Percentiles rank a stretch among this genome's conserved stretches.
Conservation (phyloP, 495 filamentous ascomycete species). For the Haplographium delicatum region DNA sequence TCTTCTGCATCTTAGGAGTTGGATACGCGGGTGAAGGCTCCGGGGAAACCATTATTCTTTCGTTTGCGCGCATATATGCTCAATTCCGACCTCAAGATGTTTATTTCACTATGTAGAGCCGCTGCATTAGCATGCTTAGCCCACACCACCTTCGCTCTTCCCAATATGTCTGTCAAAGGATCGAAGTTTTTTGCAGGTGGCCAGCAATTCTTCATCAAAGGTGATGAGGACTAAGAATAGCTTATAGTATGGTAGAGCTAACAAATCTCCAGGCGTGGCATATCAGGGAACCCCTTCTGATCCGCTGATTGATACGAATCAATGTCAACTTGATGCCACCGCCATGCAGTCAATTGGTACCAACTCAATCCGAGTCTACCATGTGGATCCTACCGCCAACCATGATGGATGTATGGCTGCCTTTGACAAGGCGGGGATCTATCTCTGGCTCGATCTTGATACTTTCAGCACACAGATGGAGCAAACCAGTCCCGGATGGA, state of each 20-base stretch:
- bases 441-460: slow-evolving; percentile 77
- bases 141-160: slow-evolving; percentile 49
- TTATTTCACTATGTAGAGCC: slow-evolving; percentile 2
- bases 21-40: no score
- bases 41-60: no score
- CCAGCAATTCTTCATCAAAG: slow-evolving; percentile 79
- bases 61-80: no score
- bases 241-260: no score
- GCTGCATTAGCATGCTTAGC: slow-evolving; percentile 10
- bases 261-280: slow-evolving; percentile 64
- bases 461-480: slow-evolving; percentile 74
- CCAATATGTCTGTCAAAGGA: slow-evolving; percentile 39
- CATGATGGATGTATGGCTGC: slow-evolving; percentile 68
- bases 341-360: slow-evolving; percentile 75
- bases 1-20: no score
- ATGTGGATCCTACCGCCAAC: slow-evolving; percentile 63
- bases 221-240: slow-evolving; percentile 42
- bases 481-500: slow-evolving; percentile 58
- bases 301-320: slow-evolving; percentile 65
- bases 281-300: slow-evolving; percentile 64
- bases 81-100: no score
- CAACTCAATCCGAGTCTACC: slow-evolving; percentile 85
- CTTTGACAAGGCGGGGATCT: slow-evolving; percentile 67
- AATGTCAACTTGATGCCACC: slow-evolving; percentile 69
- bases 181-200: slow-evolving; percentile 81